Evolutionary conservation across 768 basidiomycete species (phyloP).

Genomic region (Rhodotorula paludigena): DNA sequence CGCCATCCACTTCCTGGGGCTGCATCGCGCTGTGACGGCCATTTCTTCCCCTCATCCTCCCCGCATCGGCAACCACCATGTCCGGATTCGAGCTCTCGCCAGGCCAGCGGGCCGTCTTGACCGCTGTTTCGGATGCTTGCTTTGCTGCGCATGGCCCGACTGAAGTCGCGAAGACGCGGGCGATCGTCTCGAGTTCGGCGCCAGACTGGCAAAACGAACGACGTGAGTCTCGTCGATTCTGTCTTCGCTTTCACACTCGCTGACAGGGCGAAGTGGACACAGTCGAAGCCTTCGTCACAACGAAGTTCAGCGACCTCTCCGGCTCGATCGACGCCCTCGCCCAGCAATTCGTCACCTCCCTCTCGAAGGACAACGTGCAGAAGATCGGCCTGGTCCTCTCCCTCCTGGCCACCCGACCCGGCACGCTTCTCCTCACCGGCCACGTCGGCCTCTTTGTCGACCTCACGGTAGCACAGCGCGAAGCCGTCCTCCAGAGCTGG

Average conservation of each 20-base stretch:
- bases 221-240: too few relatives aligned
- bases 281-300: slow-evolving; percentile 8
- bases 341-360: slow-evolving; percentile 3
- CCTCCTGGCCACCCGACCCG: slow-evolving; percentile 30
- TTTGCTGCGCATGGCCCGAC: slow-evolving; percentile 17
- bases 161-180: background rate
- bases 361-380: slow-evolving; percentile 26
- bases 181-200: background rate
- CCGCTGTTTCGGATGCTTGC: slow-evolving; percentile 17
- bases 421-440: slow-evolving; percentile 31
- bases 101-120: slow-evolving; percentile 2
- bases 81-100: background rate
- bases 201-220: background rate
- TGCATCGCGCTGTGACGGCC: background rate
- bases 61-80: background rate
- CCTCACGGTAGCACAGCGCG: slow-evolving; percentile 18
- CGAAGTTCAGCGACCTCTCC: slow-evolving; percentile 16
- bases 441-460: slow-evolving; percentile 15
- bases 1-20: background rate
- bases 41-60: background rate
- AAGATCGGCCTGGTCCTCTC: slow-evolving; percentile 8
- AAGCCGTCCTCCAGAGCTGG: slow-evolving; percentile 27
- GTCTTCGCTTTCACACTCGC: background rate
- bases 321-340: slow-evolving; percentile 23
- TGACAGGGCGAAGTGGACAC: too few relatives aligned